Evolutionary conservation across 108 stramenopile species (phyloP), one percentile per base, ranked within the genome.

Genomic region (Cylindrotheca fusiformis): DNA sequence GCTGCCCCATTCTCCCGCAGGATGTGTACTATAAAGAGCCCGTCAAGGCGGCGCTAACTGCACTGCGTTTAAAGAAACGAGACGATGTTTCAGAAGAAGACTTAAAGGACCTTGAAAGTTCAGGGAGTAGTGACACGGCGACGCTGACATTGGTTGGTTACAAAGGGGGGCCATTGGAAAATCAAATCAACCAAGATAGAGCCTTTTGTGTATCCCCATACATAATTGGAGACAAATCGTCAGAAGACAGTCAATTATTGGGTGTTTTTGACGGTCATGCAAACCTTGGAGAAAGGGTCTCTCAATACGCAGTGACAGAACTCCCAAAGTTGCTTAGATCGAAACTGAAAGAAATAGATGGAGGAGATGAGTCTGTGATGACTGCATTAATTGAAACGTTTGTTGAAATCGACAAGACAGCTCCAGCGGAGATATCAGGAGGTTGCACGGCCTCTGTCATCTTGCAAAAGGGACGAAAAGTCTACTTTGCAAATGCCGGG

Each of bases 201-300:
- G 69, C 79, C 3, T 52, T 77, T 48, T 50, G 82, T 50, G 55
- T 83, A 20, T 78, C 77, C 28, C 85, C 85, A 10, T 82, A 41
- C 36, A 41, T 10, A 41, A 41, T 14, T 41, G 36, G 36, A 14
- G 36, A 6, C 14, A 41, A 41, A 41, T 6, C 10, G 10, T 10
- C 6, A 6, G 36, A 6, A 41, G 27, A 48, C 14, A 36, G 24
- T 33, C 23, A 24, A 31, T 28, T 89, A 26, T 47, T 87, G 18
- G 91, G 85, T 10, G 80, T 81, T 32, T 85, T 92, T 52, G 91
- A 92, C 61, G 91, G 91, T 24, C 91, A 92, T 65, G 91, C 82
- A 2, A 62, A 48, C 21, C 58, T 59, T 25, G 91, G 91, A 30
- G 85, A 92, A 55, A 48, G 30, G n/a, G 87, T 92, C n/a, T 74